phyloP scores from a whole-genome alignment of 2,329 filamentous ascomycete genomes.

The Monosporascus sp. region DNA sequence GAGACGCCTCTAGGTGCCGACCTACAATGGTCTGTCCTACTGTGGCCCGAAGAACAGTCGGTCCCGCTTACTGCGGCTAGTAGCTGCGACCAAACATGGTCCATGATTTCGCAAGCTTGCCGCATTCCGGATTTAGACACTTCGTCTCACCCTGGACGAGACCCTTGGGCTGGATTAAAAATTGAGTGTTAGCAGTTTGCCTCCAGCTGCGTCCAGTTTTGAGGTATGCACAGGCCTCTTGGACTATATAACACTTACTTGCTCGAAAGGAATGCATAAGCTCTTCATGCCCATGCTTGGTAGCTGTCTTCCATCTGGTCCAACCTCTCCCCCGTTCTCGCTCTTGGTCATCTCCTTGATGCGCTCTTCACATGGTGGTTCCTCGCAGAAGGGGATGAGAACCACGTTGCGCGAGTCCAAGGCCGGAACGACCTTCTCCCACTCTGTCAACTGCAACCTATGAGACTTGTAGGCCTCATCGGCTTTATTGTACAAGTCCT shows the following conservation, averaged over 20 bases:
- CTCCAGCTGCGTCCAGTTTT: not conserved
- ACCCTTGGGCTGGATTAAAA: slow-evolving; percentile 62
- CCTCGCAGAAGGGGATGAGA: slow-evolving; percentile 84
- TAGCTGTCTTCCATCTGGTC: slow-evolving; percentile 47
- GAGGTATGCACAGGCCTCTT: too few species aligned
- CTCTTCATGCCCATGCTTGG: slow-evolving; percentile 64
- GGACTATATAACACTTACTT: slow-evolving; percentile 32
- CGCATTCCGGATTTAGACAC: slow-evolving; percentile 87
- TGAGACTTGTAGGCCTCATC: slow-evolving; percentile 74
- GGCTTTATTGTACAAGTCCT: slow-evolving; percentile 72
- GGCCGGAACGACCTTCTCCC: slow-evolving; percentile 86
- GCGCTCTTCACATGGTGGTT: slow-evolving; percentile 78
- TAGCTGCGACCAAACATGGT: slow-evolving; percentile 84
- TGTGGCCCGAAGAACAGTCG: too few species aligned
- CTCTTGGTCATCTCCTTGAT: slow-evolving; percentile 90
- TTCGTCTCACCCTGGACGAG: slow-evolving; percentile 77
- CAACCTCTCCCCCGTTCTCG: slow-evolving; percentile 53
- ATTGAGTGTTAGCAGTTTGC: not conserved
- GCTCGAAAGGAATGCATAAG: slow-evolving; percentile 72
- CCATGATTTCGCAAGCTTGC: slow-evolving; percentile 72
- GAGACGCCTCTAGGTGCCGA: too few species aligned
- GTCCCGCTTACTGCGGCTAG: slow-evolving; percentile 26
- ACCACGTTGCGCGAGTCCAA: slow-evolving; percentile 91
- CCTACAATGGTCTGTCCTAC: too few species aligned
- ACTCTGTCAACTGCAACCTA: slow-evolving; percentile 74